These are phyloP conservation scores for Cercophora scortea DNA, from an alignment of 495 filamentous ascomycete genomes.

Conservation along the genomic window DNA sequence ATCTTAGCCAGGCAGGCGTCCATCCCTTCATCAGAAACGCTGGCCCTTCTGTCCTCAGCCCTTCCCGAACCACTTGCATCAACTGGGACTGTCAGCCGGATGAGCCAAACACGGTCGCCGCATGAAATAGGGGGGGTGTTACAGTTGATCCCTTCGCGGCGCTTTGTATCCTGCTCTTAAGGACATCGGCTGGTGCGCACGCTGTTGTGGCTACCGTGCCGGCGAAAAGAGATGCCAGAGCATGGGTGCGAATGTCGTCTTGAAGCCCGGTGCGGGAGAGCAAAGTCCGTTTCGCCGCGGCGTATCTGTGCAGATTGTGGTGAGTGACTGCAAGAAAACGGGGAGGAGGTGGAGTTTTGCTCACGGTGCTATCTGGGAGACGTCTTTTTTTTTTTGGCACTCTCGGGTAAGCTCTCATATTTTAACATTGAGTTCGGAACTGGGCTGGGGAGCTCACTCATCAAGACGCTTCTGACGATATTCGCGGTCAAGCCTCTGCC, in stretches of 20 bases:
- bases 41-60: conserved; percentile 24
- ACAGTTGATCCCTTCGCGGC: conserved; percentile 12
- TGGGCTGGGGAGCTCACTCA: conserved; percentile 20
- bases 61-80: conserved; percentile 18
- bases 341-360: background rate
- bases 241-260: conserved; percentile 28
- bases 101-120: background rate
- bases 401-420: background rate
- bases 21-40: conserved; percentile 35
- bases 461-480: conserved; percentile 30
- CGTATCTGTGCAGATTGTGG: conserved; percentile 13
- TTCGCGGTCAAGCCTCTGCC: conserved; percentile 28
- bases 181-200: conserved; percentile 32
- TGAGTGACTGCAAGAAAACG: background rate
- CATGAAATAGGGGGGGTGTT: background rate
- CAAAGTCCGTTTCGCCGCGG: conserved; percentile 22
- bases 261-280: conserved; percentile 16
- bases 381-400: conserved; percentile 16
- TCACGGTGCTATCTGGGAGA: conserved; percentile 30
- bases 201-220: conserved; percentile 32
- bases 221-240: conserved; percentile 24
- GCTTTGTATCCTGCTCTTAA: conserved; percentile 33
- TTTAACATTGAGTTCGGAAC: background rate
- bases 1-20: conserved; percentile 33
- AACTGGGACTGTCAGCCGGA: conserved; percentile 8